Base-by-base conservation (phyloP, 2,329 filamentous ascomycete species). In the Aspergillus japonicus region DNA sequence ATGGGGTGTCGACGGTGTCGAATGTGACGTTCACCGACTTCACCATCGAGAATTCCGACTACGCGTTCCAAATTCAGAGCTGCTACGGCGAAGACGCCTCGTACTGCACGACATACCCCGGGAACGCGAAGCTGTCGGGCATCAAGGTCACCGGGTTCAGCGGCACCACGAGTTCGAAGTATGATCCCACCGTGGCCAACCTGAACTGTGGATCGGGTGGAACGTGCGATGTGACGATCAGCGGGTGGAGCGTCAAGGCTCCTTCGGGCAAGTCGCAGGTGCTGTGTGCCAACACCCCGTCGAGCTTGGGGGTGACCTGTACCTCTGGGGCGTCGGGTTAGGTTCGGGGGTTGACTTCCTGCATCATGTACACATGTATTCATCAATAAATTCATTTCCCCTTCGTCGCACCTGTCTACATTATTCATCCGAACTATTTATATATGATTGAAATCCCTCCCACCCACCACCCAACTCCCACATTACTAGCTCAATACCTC, bases 61-160 rank as follows among this genome's bases (percentile, higher is more conserved):
- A 80, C 60, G 79, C 77, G 4, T 72, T 80, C 62, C 78, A 80
- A 60, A 77, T 81, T n/a, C 75, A 79, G 63, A 79, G 73, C 57
- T 81, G 78, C 59, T 81, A 80, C 59, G 70, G 69, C 21, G 73
- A 74, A 24, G 69, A 75, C 21, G 68, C 57, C 0, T 60, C 59
- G 8, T 78, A 79, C 56, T 80, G 78, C 59, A 60, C 66, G 2
- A 59, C 68, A 0, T 65, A 75, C 54, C 75, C 76, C 2, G 73
- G 73, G 5, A 70, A 69, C 35, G 75, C 76, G 1, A 60, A 66
- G 2, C 60, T 80, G 33, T 72, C 68, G 0, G 76, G 64, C 14
- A 69, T 80, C 4, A 64, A 72, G 4, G 74, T 80, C 56, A 68
- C 71, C 21, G 71, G 72, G 5, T 76, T 80, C 54, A 70, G 68